phyloP scores from a whole-genome alignment of 2,329 filamentous ascomycete species.

The Verticillium tricorpus region DNA sequence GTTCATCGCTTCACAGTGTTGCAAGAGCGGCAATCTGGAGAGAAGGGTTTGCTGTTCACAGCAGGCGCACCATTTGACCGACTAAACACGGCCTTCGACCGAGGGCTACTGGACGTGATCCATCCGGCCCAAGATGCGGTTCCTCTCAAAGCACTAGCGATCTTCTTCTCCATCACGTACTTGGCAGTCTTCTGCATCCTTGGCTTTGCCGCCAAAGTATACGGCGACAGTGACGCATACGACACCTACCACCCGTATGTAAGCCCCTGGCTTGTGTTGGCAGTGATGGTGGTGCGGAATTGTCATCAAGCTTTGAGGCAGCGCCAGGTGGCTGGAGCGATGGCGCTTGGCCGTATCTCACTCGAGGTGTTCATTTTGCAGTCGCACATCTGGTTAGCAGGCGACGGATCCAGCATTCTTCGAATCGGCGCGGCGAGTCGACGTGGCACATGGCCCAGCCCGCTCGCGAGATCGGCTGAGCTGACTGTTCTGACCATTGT shows the following conservation, averaged over 20 bases:
- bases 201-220: constrained; percentile 5
- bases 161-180: constrained; percentile 7
- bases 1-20: constrained; percentile 17
- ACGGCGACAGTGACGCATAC: constrained; percentile 6
- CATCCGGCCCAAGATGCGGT: constrained; percentile 9
- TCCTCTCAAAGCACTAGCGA: constrained; percentile 10
- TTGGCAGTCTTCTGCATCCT: constrained; percentile 8
- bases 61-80: neutral
- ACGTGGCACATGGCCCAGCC: neutral
- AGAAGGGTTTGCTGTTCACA: constrained; percentile 5
- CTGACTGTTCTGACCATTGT: constrained; percentile 18
- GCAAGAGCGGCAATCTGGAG: neutral
- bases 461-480: neutral
- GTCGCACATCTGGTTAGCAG: constrained; percentile 54
- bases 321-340: constrained; percentile 39
- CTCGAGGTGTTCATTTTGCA: constrained; percentile 53
- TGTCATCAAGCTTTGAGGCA: constrained; percentile 33
- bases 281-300: constrained; percentile 45
- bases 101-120: constrained; percentile 4
- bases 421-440: constrained; percentile 15
- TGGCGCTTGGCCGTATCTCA: constrained; percentile 46
- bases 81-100: constrained; percentile 8
- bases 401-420: constrained; percentile 46
- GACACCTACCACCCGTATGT: constrained; percentile 11
- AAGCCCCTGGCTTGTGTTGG: constrained; percentile 27